Percentiles rank a stretch among this genome's conserved stretches.
phyloP scores from a whole-genome alignment of 164 flowering plant genomes.

The Platanus orientalis region DNA sequence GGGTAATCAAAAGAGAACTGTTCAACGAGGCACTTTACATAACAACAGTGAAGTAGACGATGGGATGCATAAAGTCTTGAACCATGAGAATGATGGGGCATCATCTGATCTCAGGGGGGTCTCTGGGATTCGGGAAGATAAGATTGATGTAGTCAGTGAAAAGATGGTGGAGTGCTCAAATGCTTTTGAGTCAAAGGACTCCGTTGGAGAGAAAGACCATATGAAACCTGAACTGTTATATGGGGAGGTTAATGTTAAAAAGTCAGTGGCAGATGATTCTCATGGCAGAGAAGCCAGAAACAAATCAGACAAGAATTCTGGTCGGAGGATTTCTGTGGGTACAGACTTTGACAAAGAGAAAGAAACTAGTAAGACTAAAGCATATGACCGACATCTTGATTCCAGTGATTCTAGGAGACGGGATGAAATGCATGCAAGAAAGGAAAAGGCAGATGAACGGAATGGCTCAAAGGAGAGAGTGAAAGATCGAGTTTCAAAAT shows the following conservation, averaged over 20 bases:
- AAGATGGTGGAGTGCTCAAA: slow-evolving; percentile 14
- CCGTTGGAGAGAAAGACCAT: slow-evolving; percentile 17
- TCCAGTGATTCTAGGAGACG: slow-evolving; percentile 25
- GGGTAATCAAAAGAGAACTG: slow-evolving; percentile 9
- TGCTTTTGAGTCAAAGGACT: slow-evolving; percentile 19
- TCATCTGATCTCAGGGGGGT: slow-evolving; percentile 13
- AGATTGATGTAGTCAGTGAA: slow-evolving; percentile 13
- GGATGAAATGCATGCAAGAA: slow-evolving; percentile 38
- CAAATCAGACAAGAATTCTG: slow-evolving; percentile 28
- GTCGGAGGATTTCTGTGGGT: slow-evolving; percentile 23
- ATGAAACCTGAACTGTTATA: slow-evolving; percentile 25
- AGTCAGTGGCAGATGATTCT: slow-evolving; percentile 22
- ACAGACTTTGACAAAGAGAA: slow-evolving; percentile 26
- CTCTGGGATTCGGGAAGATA: slow-evolving; percentile 16
- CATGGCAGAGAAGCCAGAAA: slow-evolving; percentile 23
- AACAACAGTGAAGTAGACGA: not conserved
- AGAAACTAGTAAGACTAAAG: slow-evolving; percentile 29
- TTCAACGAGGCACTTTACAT: slow-evolving; percentile 11
- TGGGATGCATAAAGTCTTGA: slow-evolving; percentile 11
- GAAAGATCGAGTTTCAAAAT: slow-evolving; percentile 33
- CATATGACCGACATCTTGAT: slow-evolving; percentile 34
- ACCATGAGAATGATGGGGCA: slow-evolving; percentile 8
- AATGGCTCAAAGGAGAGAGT: slow-evolving; percentile 46
- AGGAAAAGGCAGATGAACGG: slow-evolving; percentile 38
- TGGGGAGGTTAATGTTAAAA: slow-evolving; percentile 17